These are phyloP conservation scores for Aspergillus vadensis DNA, from an alignment of 2,329 filamentous ascomycete species.

Conservation along the genomic window DNA sequence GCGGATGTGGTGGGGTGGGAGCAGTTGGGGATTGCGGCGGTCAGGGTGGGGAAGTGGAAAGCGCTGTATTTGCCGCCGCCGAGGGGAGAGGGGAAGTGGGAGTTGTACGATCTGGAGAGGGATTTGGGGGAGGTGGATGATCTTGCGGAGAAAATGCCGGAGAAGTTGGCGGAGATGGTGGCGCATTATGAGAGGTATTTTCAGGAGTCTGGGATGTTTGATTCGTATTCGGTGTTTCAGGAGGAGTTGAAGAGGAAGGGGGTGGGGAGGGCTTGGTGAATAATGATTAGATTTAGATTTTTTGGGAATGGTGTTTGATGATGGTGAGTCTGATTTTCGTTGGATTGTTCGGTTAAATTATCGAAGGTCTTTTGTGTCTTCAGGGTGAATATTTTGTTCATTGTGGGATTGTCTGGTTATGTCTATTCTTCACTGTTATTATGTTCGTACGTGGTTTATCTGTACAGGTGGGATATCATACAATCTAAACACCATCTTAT, in stretches of 20 bases:
- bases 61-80: conserved; percentile 6
- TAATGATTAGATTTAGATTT: no score
- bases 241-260: not conserved
- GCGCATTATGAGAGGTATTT: not conserved
- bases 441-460: no score
- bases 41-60: not conserved
- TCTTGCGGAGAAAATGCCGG: not conserved
- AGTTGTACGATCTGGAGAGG: not conserved
- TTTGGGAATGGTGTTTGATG: no score
- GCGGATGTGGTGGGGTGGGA: not conserved
- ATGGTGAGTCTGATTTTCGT: no score
- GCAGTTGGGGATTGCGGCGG: not conserved
- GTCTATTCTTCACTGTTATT: no score
- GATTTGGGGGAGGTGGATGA: not conserved
- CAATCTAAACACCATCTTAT: no score
- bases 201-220: not conserved
- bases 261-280: not conserved
- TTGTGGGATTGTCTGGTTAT: no score
- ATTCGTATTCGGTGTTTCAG: not conserved
- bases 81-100: conserved; percentile 5
- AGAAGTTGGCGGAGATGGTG: not conserved
- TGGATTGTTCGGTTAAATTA: no score
- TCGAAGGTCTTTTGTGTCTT: no score
- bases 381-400: no score
- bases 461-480: no score